phyloP scores from a whole-genome alignment of 2,329 filamentous ascomycete genomes.

The Penicillium sp. region DNA sequence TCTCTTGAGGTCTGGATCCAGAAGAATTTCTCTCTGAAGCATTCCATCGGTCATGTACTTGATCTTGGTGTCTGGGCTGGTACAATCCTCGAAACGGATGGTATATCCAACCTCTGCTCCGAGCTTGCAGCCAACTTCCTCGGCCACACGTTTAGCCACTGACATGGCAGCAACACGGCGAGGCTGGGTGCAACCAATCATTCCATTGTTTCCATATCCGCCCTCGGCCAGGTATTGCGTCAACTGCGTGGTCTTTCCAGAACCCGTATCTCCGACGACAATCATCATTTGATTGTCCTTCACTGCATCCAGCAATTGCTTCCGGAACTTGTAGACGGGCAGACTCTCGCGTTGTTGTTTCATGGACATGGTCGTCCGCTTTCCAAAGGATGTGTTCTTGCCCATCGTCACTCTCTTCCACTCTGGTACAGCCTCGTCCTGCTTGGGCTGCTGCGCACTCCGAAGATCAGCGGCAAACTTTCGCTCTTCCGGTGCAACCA shows the following conservation, averaged over 20 bases:
- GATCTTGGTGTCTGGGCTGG: conserved; percentile 82
- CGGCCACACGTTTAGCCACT: conserved; percentile 91
- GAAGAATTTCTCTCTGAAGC: conserved; percentile 89
- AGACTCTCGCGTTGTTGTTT: conserved; percentile 90
- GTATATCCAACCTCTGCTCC: conserved; percentile 95
- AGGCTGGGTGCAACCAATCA: conserved; percentile 95
- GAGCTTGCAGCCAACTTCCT: conserved; percentile 88
- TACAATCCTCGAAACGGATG: conserved; percentile 95
- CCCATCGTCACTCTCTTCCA: conserved; percentile 85
- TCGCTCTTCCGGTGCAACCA: conserved; percentile 79
- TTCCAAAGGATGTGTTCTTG: conserved; percentile 78
- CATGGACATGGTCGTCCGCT: conserved; percentile 85
- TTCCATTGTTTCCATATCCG: conserved; percentile 80
- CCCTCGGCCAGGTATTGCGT: conserved; percentile 94
- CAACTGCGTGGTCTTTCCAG: conserved; percentile 93
- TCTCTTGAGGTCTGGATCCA: conserved; percentile 82
- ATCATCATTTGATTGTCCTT: conserved; percentile 86
- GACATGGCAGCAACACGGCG: conserved; percentile 97
- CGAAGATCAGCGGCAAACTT: conserved; percentile 88
- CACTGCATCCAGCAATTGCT: conserved; percentile 83
- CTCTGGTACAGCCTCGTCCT: conserved; percentile 73
- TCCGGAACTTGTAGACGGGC: conserved; percentile 85
- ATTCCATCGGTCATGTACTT: conserved; percentile 99
- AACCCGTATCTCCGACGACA: conserved; percentile 95
- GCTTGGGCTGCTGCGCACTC: conserved; percentile 60